Base-by-base conservation (phyloP, 805 yeast genomes). In the Kluyveromyces aestuarii region DNA sequence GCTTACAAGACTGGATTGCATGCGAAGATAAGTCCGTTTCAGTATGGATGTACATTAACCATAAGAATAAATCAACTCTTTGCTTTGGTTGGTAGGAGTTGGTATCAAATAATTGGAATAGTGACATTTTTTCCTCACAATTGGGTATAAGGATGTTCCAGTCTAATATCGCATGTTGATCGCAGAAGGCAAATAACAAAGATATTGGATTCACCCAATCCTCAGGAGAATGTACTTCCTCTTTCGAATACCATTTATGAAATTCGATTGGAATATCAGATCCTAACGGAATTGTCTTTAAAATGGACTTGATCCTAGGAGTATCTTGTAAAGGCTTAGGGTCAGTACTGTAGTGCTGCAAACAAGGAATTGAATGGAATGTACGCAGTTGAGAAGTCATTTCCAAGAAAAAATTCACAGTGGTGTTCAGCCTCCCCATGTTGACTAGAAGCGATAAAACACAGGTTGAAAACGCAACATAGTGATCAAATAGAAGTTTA, bases 361-460 rank as follows among this genome's bases (percentile, higher is more conserved):
- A 71, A 10, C 89, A 80, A 0, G 99, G 99, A 35, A 91, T 87
- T 11, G 96, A 85, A 67, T 91, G 97, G 62, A 86, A 91, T 0
- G 97, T 90, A 59, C 99, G 75, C 53, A 91, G 73, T 55, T 89
- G 91, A 0, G 96, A 87, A 57, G 88, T 83, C 98, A 91, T 91
- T 60, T 89, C 97, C 19, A 95, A 87, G 49, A 88, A 96, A 62
- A 91, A 85, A 67, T 91, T 91, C 46, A 91, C 82, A 2, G 98
- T 91, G 2, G 99, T 91, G 70, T 91, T 91, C 81, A 91, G 80
- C 52, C 97, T 74, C 9, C 98, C 98, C 48, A 90, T 80, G 61
- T 91, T 91, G 16, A 91, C 97, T 51, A 91, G 72, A 37, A 91
- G 67, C 54, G 96, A 88, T 36, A 88, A 82, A 74, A 87, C 80